These are phyloP conservation scores for Ophidiomyces ophidiicola DNA, from an alignment of 2,329 filamentous ascomycete species.

Conservation along the genomic window DNA sequence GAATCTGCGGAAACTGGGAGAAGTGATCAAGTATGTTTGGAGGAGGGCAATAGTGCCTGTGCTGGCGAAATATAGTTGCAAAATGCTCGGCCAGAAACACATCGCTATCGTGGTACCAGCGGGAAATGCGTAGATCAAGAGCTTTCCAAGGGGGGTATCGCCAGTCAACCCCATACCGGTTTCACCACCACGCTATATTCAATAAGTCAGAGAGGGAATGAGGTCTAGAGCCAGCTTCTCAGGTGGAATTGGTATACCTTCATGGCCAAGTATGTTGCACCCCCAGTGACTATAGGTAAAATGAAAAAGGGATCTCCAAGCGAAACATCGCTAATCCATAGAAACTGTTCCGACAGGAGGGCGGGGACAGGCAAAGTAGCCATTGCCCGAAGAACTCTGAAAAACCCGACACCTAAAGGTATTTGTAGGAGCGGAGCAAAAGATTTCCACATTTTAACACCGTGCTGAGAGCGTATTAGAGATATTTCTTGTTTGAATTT, in stretches of 20 bases:
- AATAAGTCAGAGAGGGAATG: background rate
- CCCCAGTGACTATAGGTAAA: constrained; percentile 52
- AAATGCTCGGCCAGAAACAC: constrained; percentile 41
- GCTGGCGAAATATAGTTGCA: constrained; percentile 52
- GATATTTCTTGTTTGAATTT: constrained; percentile 38
- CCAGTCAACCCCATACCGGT: constrained; percentile 20
- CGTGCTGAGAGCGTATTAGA: constrained; percentile 42
- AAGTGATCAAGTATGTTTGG: constrained; percentile 39
- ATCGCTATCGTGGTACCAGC: constrained; percentile 43
- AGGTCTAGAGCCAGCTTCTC: background rate
- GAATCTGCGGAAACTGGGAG: constrained; percentile 21
- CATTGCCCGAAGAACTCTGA: constrained; percentile 66
- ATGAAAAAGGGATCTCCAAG: constrained; percentile 64
- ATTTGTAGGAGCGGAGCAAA: constrained; percentile 50
- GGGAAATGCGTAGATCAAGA: constrained; percentile 39
- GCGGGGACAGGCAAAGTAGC: constrained; percentile 65
- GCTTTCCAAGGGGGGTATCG: constrained; percentile 14
- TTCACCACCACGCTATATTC: constrained; percentile 25
- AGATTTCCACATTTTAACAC: constrained; percentile 41
- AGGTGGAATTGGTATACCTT: constrained; percentile 36
- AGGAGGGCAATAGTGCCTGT: constrained; percentile 27
- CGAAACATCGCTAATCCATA: constrained; percentile 73
- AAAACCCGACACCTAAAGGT: constrained; percentile 68
- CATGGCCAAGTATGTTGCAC: constrained; percentile 46
- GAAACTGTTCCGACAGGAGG: constrained; percentile 54